A percentile compares a stretch with the other conserved stretches of the same genome.
phyloP scores from a whole-genome alignment of 1,284 basidiomycete genomes.

The Rhodotorula glutinis region DNA sequence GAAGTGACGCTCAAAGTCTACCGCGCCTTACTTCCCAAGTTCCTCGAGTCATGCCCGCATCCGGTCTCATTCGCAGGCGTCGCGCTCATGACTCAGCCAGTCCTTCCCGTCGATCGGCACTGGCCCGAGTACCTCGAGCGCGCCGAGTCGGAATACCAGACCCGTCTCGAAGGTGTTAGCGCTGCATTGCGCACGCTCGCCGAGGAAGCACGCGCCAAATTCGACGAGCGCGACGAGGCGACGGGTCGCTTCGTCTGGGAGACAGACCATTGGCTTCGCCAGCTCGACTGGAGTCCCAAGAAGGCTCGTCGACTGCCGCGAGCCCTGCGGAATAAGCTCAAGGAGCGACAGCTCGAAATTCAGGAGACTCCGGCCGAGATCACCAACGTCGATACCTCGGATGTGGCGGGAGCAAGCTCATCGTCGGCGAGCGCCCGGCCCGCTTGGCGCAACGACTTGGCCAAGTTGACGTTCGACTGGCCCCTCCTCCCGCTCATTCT shows the following conservation, averaged over 20 bases:
- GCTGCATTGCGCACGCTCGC: conserved; percentile 67
- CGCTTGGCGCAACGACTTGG: conserved; percentile 24
- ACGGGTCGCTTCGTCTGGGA: conserved; percentile 56
- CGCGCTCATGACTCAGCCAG: conserved; percentile 84
- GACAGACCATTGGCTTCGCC: conserved; percentile 78
- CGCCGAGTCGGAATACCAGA: conserved; percentile 74
- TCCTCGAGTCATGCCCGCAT: conserved; percentile 79
- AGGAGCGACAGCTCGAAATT: not conserved
- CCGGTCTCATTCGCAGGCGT: conserved; percentile 92
- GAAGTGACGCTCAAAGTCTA: conserved; percentile 80
- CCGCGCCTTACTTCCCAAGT: conserved; percentile 74
- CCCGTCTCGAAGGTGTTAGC: conserved; percentile 72
- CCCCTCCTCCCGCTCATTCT: conserved; percentile 41
- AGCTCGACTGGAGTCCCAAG: conserved; percentile 95
- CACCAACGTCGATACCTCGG: not conserved
- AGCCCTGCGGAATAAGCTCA: conserved; percentile 15
- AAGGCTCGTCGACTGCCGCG: conserved; percentile 42
- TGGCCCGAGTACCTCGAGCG: conserved; percentile 80
- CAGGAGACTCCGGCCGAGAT: not conserved
- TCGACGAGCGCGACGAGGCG: conserved; percentile 47
- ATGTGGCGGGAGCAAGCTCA: too few species aligned
- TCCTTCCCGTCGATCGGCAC: conserved; percentile 81
- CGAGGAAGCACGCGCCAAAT: conserved; percentile 55
- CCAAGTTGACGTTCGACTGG: conserved; percentile 26
- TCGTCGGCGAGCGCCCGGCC: not conserved